Percentiles rank a stretch among this genome's conserved stretches.
These are phyloP conservation scores for Arachis monticola DNA, from an alignment of 331 rosid species.

Conservation along the genomic window DNA sequence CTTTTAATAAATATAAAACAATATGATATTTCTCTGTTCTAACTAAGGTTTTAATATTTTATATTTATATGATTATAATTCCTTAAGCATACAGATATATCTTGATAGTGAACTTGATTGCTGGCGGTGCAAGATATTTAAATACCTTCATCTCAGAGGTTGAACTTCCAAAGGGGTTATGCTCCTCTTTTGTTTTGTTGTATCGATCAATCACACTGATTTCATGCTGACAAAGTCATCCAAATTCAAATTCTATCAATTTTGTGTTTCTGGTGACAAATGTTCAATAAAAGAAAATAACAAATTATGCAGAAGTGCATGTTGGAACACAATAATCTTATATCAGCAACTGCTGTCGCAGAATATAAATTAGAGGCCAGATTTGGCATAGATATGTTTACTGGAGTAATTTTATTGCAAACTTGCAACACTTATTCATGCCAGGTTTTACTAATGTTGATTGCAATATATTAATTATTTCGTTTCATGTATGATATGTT, in stretches of 20 bases:
- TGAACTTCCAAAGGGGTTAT: constrained; percentile 52
- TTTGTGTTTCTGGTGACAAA: neutral
- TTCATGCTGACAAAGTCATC: constrained; percentile 59
- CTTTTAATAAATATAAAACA: too few relatives aligned
- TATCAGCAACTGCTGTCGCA: neutral
- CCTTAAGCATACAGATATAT: neutral
- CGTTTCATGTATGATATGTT: too few relatives aligned
- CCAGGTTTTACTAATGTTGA: neutral
- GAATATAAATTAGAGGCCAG: neutral
- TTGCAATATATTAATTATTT: neutral
- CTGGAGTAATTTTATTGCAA: neutral
- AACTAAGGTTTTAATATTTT: neutral
- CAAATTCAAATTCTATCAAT: constrained; percentile 40
- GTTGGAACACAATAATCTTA: neutral
- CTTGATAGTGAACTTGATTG: neutral
- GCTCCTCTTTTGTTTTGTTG: constrained; percentile 68
- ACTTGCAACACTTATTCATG: neutral
- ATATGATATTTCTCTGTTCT: neutral
- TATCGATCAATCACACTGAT: constrained; percentile 62
- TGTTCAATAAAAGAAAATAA: constrained; percentile 6
- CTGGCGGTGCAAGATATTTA: neutral
- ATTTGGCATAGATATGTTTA: constrained; percentile 4
- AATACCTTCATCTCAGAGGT: constrained; percentile 76
- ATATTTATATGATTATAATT: neutral
- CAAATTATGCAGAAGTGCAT: neutral